phyloP scores from a whole-genome alignment of 495 filamentous ascomycete species.

The Penicillium odoratum region DNA sequence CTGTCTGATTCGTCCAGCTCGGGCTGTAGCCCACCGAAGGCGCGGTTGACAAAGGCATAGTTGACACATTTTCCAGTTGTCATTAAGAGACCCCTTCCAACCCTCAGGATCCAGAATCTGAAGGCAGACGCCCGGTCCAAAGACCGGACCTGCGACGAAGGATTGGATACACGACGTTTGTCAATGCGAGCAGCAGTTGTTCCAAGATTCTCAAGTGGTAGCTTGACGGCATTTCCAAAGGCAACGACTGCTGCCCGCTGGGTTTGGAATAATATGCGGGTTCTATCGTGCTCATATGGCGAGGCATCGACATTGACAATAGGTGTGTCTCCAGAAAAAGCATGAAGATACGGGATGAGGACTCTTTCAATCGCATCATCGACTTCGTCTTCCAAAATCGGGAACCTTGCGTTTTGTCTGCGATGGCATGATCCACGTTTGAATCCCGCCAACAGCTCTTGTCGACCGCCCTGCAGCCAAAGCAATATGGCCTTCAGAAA shows the following conservation, averaged over 20 bases:
- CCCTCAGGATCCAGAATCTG: conserved; percentile 62
- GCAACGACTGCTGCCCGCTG: conserved; percentile 59
- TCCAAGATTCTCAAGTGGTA: conserved; percentile 51
- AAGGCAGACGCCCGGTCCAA: conserved; percentile 43
- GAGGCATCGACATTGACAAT: conserved; percentile 61
- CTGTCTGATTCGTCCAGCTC: conserved; percentile 33
- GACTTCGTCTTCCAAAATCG: conserved; percentile 49
- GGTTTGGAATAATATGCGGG: conserved; percentile 49
- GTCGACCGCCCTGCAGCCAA: conserved; percentile 59
- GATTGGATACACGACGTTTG: conserved; percentile 21
- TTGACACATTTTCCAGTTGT: conserved; percentile 58
- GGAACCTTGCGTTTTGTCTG: conserved; percentile 45
- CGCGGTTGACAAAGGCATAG: conserved; percentile 59
- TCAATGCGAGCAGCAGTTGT: conserved; percentile 34
- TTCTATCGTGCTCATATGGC: conserved; percentile 57
- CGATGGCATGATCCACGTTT: conserved; percentile 38
- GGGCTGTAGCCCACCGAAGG: conserved; percentile 60
- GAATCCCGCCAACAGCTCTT: conserved; percentile 56
- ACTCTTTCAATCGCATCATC: conserved; percentile 53
- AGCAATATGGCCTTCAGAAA: conserved; percentile 65
- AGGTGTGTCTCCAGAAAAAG: conserved; percentile 45
- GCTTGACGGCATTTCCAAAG: conserved; percentile 53
- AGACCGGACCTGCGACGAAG: conserved; percentile 25
- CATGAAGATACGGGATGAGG: conserved; percentile 61
- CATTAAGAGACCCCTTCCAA: conserved; percentile 63